Evolutionary conservation across 129 eudicot species (phyloP).

Genomic region (Tanacetum coccineum): DNA sequence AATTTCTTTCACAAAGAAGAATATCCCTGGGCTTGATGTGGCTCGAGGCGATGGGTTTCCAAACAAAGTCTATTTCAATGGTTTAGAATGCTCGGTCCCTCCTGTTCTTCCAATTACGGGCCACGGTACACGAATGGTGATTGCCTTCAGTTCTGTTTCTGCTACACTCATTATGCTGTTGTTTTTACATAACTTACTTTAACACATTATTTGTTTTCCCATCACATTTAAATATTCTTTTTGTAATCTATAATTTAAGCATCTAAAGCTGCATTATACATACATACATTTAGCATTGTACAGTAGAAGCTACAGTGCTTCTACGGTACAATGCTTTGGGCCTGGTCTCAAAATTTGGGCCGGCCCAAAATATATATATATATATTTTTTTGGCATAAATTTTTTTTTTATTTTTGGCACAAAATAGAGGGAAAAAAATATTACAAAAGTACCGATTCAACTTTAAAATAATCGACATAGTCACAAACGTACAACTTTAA

Average conservation of each 20-base stretch:
- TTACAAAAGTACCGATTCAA: no score
- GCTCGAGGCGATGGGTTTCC: constrained; percentile 63
- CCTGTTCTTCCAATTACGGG: constrained; percentile 41
- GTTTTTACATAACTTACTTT: constrained; percentile 22
- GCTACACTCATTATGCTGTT: constrained; percentile 23
- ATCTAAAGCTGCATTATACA: constrained; percentile 4
- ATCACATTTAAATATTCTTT: constrained; percentile 20
- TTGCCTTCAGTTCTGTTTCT: constrained; percentile 17
- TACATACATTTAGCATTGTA: no score
- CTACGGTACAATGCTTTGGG: no score
- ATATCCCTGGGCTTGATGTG: constrained; percentile 39
- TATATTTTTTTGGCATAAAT: no score
- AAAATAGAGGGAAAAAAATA: no score
- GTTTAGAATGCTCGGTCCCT: constrained; percentile 57
- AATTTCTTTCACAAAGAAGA: constrained; percentile 54
- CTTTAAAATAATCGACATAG: no score
- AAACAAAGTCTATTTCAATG: constrained; percentile 57
- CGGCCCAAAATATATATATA: no score
- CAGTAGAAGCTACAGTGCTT: no score
- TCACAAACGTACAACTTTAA: no score
- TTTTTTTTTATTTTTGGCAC: no score
- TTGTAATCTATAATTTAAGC: constrained; percentile 25
- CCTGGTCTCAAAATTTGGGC: no score
- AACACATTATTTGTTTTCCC: neutral
- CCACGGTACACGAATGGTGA: constrained; percentile 17